Conservation (phyloP, 176 grass and related monocot species). For the Canna indica region DNA sequence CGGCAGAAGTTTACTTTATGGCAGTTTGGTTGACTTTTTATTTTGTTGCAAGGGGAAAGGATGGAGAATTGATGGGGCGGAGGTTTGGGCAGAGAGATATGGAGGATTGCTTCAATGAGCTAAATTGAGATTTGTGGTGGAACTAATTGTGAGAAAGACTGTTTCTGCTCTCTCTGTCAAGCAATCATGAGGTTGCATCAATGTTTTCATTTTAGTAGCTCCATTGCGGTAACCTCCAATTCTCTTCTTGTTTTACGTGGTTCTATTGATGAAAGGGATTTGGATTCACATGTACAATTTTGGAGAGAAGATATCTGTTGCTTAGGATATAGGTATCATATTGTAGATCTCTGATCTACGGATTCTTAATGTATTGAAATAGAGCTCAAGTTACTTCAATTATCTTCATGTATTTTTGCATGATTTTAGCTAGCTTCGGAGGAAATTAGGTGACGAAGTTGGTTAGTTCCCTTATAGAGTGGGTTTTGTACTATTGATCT, state of each 20-base stretch:
- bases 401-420: not conserved
- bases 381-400: not conserved
- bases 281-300: constrained; percentile 9
- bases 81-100: constrained; percentile 72
- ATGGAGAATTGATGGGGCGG: constrained; percentile 44
- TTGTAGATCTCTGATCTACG: not conserved
- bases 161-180: not conserved
- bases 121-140: constrained; percentile 20
- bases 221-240: not conserved
- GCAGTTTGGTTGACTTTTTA: constrained; percentile 88
- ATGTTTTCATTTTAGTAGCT: not conserved
- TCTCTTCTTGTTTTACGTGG: not conserved
- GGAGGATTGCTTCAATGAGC: constrained; percentile 48
- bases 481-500: not conserved
- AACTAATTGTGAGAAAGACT: not conserved
- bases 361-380: not conserved
- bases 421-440: not conserved
- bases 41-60: constrained; percentile 64
- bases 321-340: not conserved
- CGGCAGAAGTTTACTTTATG: constrained; percentile 92
- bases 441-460: too few species aligned
- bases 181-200: not conserved
- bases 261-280: not conserved
- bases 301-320: not conserved
- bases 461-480: too few species aligned